Evolutionary conservation across 192 early-diverging fungal species (phyloP).

Genomic region (Entomortierella beljakovae): DNA sequence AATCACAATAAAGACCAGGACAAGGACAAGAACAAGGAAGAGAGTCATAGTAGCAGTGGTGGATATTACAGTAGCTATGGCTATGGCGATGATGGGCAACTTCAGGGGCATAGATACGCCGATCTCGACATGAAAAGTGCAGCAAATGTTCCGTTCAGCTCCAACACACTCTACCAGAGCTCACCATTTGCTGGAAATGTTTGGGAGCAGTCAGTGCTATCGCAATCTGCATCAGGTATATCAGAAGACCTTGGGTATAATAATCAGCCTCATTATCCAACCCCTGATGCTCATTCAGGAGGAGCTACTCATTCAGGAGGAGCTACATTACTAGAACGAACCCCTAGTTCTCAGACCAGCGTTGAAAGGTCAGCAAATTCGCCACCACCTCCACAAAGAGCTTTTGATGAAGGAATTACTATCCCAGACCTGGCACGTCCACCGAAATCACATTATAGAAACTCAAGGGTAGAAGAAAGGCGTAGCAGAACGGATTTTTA

Average conservation of each 20-base stretch:
- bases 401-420: conserved; percentile 17
- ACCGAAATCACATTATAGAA: conserved; percentile 25
- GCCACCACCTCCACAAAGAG: background rate
- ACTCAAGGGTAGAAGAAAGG: conserved; percentile 26
- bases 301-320: background rate
- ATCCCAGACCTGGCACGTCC: conserved; percentile 37
- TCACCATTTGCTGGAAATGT: conserved; percentile 28
- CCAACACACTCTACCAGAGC: conserved; percentile 23
- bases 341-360: background rate
- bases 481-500: background rate
- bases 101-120: conserved; percentile 29
- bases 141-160: conserved; percentile 20
- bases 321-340: background rate
- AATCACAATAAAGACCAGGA: background rate
- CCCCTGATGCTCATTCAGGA: no score
- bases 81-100: conserved; percentile 9
- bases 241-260: background rate
- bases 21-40: background rate
- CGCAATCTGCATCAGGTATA: background rate
- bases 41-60: background rate
- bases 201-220: background rate
- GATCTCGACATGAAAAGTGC: conserved; percentile 42
- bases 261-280: background rate
- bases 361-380: background rate
- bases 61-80: conserved; percentile 5